Percentiles rank a stretch among this genome's conserved stretches.
These are phyloP conservation scores for Fistulifera solaris DNA, from an alignment of 108 stramenopile genomes.

Conservation along the genomic window DNA sequence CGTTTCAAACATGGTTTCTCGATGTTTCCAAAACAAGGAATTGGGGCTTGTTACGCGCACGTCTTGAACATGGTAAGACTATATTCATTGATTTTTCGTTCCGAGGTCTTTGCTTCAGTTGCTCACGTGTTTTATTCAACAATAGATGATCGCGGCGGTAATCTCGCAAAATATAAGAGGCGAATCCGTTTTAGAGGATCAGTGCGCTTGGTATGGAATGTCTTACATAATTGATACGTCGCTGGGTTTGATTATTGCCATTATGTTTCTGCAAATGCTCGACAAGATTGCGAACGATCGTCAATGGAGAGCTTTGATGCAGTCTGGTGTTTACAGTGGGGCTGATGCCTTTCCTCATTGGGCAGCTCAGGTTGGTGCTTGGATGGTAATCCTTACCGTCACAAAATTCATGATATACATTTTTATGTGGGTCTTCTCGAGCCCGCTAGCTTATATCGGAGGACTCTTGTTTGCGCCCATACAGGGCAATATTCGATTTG, in stretches of 20 bases:
- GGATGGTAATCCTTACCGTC: conserved; percentile 69
- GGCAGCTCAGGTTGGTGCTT: conserved; percentile 64
- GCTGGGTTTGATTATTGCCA: conserved; percentile 65
- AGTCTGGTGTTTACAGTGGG: conserved; percentile 81
- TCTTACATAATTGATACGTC: conserved; percentile 83
- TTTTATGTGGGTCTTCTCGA: conserved; percentile 58
- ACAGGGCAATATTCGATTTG: conserved; percentile 73
- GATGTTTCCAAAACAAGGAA: conserved; percentile 80
- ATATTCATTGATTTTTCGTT: conserved; percentile 1
- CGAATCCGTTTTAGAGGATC: conserved; percentile 53
- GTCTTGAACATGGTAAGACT: conserved; percentile 67
- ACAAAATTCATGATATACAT: conserved; percentile 68
- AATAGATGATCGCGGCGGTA: conserved; percentile 62
- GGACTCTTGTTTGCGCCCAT: conserved; percentile 65
- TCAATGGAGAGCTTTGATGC: conserved; percentile 67
- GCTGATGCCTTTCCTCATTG: conserved; percentile 62
- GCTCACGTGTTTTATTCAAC: background rate
- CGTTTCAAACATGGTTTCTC: conserved; percentile 78
- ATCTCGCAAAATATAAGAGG: conserved; percentile 52
- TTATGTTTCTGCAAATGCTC: conserved; percentile 54
- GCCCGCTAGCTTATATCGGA: conserved; percentile 55
- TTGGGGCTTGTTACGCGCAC: conserved; percentile 86
- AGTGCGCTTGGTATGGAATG: conserved; percentile 91
- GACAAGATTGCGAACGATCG: conserved; percentile 50
- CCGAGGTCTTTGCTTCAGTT: background rate